phyloP scores from a whole-genome alignment of 139 green algal species.

The Coccomyxa sp. region DNA sequence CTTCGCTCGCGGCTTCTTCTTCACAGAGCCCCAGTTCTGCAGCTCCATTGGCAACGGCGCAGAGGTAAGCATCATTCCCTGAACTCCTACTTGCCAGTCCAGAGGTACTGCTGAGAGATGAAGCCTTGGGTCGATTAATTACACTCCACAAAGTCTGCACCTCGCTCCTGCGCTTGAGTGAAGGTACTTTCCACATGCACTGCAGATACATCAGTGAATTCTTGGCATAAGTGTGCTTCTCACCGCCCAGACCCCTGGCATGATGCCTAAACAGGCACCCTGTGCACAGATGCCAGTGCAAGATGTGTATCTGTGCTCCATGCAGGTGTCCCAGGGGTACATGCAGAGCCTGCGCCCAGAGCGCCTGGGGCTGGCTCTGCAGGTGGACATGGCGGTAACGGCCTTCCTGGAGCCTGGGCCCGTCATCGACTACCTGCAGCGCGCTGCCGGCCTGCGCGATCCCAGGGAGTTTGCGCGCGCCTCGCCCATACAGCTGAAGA shows the following conservation, averaged over 20 bases:
- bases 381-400: slow-evolving; percentile 52
- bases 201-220: background rate
- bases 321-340: slow-evolving; percentile 57
- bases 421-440: slow-evolving; percentile 19
- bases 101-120: too few species aligned
- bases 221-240: background rate
- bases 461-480: background rate
- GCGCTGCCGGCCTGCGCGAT: slow-evolving; percentile 10
- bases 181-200: background rate
- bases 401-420: slow-evolving; percentile 39
- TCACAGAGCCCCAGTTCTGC: slow-evolving; percentile 14
- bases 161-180: too few species aligned
- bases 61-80: slow-evolving; percentile 21
- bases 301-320: too few species aligned
- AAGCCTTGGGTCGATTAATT: too few species aligned
- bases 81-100: too few species aligned
- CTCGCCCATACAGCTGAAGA: background rate
- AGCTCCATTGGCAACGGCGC: slow-evolving; percentile 30
- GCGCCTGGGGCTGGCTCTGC: slow-evolving; percentile 48
- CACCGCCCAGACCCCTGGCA: background rate
- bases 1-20: slow-evolving; percentile 42
- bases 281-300: background rate
- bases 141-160: too few species aligned
- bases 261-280: background rate
- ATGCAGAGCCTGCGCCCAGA: slow-evolving; percentile 35